These are phyloP conservation scores for Ballota nigra DNA, from an alignment of 257 asterid species.

Conservation along the genomic window DNA sequence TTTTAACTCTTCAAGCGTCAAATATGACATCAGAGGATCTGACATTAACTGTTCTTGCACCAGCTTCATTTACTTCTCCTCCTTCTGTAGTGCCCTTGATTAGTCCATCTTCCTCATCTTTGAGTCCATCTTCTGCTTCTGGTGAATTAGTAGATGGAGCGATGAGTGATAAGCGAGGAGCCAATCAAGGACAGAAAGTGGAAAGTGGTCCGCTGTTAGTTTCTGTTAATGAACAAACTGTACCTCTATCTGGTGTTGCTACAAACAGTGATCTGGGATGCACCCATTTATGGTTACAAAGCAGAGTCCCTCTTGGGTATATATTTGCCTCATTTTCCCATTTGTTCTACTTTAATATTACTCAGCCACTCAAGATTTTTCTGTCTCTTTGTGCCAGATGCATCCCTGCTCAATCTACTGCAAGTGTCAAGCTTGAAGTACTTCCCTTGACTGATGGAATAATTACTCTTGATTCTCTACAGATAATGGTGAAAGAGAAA, in stretches of 20 bases:
- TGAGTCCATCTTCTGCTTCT: slow-evolving; percentile 46
- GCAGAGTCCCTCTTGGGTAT: slow-evolving; percentile 98
- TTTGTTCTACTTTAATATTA: slow-evolving; percentile 3
- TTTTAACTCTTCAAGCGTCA: slow-evolving; percentile 93
- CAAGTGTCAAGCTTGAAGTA: slow-evolving; percentile 95
- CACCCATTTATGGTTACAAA: slow-evolving; percentile 97
- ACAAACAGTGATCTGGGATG: slow-evolving; percentile 77
- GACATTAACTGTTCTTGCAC: slow-evolving; percentile 94
- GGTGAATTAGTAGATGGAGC: slow-evolving; percentile 41
- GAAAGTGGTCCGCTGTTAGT: slow-evolving; percentile 37
- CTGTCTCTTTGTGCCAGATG: slow-evolving; percentile 44
- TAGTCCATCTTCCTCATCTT: slow-evolving; percentile 59
- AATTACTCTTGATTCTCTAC: slow-evolving; percentile 93
- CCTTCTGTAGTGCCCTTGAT: slow-evolving; percentile 86
- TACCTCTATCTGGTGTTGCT: slow-evolving; percentile 52
- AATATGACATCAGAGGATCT: slow-evolving; percentile 84
- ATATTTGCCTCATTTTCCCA: slow-evolving; percentile 9
- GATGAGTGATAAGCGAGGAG: slow-evolving; percentile 38
- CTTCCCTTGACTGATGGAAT: slow-evolving; percentile 97
- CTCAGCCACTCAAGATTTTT: slow-evolving; percentile 16
- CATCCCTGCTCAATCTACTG: slow-evolving; percentile 84
- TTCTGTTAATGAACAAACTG: slow-evolving; percentile 36
- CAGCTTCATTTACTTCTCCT: slow-evolving; percentile 89
- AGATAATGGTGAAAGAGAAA: slow-evolving; percentile 81
- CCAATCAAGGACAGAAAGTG: slow-evolving; percentile 40